Conservation (phyloP, 441 rosid genomes). For the Arabidopsis hybrid region DNA sequence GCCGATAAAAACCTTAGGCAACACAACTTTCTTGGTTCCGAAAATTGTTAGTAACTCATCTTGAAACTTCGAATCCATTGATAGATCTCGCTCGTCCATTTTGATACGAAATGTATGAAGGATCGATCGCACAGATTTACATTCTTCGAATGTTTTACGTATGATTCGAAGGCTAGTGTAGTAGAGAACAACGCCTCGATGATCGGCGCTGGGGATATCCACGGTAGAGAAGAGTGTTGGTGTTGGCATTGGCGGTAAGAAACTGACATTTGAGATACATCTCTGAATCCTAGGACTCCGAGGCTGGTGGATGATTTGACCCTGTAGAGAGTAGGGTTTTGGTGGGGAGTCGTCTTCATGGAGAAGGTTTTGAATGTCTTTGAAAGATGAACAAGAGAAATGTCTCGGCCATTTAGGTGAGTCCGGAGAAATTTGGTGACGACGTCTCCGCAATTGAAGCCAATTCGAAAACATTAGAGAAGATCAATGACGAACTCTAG, state of each 20-base stretch:
- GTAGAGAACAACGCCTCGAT: slow-evolving; percentile 56
- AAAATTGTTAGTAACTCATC: slow-evolving; percentile 58
- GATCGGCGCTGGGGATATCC: slow-evolving; percentile 39
- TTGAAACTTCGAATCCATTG: slow-evolving; percentile 62
- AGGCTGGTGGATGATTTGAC: slow-evolving; percentile 63
- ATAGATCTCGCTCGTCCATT: slow-evolving; percentile 78
- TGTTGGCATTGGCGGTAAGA: slow-evolving; percentile 19
- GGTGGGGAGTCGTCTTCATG: slow-evolving; percentile 44
- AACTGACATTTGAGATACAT: slow-evolving; percentile 44
- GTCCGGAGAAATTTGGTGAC: slow-evolving; percentile 30
- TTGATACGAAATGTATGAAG: slow-evolving; percentile 59
- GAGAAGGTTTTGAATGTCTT: slow-evolving; percentile 61
- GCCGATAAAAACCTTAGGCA: slow-evolving; percentile 67
- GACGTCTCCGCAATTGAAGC: slow-evolving; percentile 52
- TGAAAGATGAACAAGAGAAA: slow-evolving; percentile 75
- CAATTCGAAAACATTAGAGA: slow-evolving; percentile 62
- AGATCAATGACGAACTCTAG: background rate
- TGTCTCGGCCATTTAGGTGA: slow-evolving; percentile 42
- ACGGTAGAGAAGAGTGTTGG: slow-evolving; percentile 28
- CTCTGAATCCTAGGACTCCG: slow-evolving; percentile 49
- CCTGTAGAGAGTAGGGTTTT: slow-evolving; percentile 44
- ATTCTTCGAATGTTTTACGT: slow-evolving; percentile 78
- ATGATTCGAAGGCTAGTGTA: slow-evolving; percentile 81
- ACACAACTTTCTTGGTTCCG: slow-evolving; percentile 45
- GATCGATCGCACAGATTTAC: slow-evolving; percentile 70